Evolutionary conservation across 331 rosid genomes (phyloP).

Genomic region (Phaseolus coccineus): DNA sequence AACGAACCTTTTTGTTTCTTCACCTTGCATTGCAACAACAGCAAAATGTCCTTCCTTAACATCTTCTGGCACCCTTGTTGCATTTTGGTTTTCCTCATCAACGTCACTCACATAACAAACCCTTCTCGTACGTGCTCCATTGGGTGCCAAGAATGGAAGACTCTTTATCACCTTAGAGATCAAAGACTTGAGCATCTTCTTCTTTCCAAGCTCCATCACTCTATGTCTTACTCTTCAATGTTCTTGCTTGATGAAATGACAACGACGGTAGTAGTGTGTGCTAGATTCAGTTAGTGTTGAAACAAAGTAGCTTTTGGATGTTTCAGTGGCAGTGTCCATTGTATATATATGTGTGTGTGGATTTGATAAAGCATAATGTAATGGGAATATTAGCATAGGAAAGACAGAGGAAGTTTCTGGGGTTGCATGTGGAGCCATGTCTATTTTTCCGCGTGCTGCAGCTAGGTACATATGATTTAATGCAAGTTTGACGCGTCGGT

Average conservation of each 20-base stretch:
- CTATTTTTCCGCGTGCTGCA: constrained; percentile 33
- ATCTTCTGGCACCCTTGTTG: constrained; percentile 55
- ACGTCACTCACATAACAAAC: constrained; percentile 2
- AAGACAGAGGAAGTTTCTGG: constrained; percentile 45
- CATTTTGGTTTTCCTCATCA: constrained; percentile 35
- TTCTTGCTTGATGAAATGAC: constrained; percentile 30
- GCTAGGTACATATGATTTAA: constrained; percentile 36
- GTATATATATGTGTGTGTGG: background rate
- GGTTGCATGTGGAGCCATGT: constrained; percentile 42
- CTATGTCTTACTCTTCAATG: background rate
- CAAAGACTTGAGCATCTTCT: constrained; percentile 57
- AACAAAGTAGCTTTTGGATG: constrained; percentile 3
- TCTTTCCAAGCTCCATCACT: constrained; percentile 35
- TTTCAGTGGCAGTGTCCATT: constrained; percentile 22
- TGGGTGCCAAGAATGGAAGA: constrained; percentile 47
- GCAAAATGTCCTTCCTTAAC: constrained; percentile 72
- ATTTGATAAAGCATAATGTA: constrained; percentile 11
- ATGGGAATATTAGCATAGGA: constrained; percentile 6
- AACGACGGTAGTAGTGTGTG: constrained; percentile 10
- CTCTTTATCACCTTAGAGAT: constrained; percentile 57
- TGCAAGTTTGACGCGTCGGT: constrained; percentile 56
- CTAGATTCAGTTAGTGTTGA: constrained; percentile 24
- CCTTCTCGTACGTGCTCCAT: constrained; percentile 41
- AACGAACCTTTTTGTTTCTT: constrained; percentile 66
- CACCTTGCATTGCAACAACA: constrained; percentile 69